Percentiles rank a stretch among this genome's conserved stretches.
These are phyloP conservation scores for Candida qinlingensis DNA, from an alignment of 805 yeast genomes.

Conservation along the genomic window DNA sequence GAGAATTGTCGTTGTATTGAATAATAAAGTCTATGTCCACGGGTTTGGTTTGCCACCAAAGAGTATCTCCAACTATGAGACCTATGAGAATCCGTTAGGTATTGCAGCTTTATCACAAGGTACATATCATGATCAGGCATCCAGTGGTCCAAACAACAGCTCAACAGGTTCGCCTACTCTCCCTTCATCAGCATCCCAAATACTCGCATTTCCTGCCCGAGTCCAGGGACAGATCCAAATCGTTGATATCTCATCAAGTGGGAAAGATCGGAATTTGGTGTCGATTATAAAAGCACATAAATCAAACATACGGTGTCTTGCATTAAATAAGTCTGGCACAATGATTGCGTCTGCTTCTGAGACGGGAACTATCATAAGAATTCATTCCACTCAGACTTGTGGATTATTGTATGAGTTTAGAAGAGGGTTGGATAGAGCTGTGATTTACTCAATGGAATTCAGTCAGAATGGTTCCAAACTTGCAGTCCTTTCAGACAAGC, in stretches of 20 bases:
- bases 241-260: constrained; percentile 64
- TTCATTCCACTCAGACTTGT: constrained; percentile 66
- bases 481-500: constrained; percentile 85
- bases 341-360: constrained; percentile 78
- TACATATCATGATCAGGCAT: constrained; percentile 17
- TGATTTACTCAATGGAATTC: constrained; percentile 76
- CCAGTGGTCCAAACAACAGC: constrained; percentile 12
- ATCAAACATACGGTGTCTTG: constrained; percentile 54
- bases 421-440: constrained; percentile 84
- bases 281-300: constrained; percentile 77
- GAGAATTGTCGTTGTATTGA: constrained; percentile 67
- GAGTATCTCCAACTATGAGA: constrained; percentile 34
- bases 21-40: constrained; percentile 64
- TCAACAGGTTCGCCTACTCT: background rate
- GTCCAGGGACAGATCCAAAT: constrained; percentile 74
- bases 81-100: constrained; percentile 25
- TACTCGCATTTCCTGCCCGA: constrained; percentile 75
- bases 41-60: constrained; percentile 80
- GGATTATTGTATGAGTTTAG: constrained; percentile 77
- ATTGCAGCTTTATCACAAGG: constrained; percentile 24
- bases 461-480: constrained; percentile 69
- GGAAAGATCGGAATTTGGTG: constrained; percentile 57
- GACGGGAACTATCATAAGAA: constrained; percentile 74
- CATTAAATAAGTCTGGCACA: constrained; percentile 57
- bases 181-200: constrained; percentile 28